Conservation (phyloP, 805 yeast genomes). For the Candida michaelii region DNA sequence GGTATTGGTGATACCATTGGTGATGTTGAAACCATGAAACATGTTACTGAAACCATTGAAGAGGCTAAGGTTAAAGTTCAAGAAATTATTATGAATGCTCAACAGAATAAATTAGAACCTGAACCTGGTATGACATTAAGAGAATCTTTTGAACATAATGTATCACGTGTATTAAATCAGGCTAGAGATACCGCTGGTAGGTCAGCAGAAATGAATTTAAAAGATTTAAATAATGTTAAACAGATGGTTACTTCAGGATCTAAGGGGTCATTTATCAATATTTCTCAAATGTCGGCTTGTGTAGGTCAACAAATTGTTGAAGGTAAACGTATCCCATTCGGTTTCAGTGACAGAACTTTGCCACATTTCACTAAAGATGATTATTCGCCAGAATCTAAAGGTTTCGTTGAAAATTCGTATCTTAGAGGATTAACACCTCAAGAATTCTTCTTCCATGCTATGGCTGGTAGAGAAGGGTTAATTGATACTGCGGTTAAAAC, state of each 20-base stretch:
- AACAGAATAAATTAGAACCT: constrained; percentile 80
- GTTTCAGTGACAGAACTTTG: constrained; percentile 91
- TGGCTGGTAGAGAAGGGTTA: constrained; percentile 99
- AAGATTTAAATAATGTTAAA: constrained; percentile 91
- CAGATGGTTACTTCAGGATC: constrained; percentile 99
- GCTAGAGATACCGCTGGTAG: constrained; percentile 99
- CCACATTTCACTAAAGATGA: constrained; percentile 99
- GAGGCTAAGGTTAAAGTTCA: constrained; percentile 94
- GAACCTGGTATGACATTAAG: constrained; percentile 99
- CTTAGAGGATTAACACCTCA: constrained; percentile 97
- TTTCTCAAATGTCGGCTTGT: constrained; percentile 99
- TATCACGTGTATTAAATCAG: constrained; percentile 89
- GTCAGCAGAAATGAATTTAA: constrained; percentile 94
- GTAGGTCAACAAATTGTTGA: constrained; percentile 99
- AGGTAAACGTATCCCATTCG: constrained; percentile 98
- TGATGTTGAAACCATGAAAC: constrained; percentile 92
- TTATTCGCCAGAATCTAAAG: constrained; percentile 97
- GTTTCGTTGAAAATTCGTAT: constrained; percentile 96
- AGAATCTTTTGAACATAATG: constrained; percentile 97
- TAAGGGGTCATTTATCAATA: constrained; percentile 97
- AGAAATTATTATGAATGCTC: constrained; percentile 90
- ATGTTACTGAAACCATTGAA: constrained; percentile 88
- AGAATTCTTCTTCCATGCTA: constrained; percentile 98
- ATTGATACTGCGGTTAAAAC: constrained; percentile 99
- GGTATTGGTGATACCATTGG: constrained; percentile 99